A percentile compares a stretch with the other conserved stretches of the same genome.
These are phyloP conservation scores for Candida pseudocylindracea DNA, from an alignment of 1,139 yeast genomes.

Conservation along the genomic window DNA sequence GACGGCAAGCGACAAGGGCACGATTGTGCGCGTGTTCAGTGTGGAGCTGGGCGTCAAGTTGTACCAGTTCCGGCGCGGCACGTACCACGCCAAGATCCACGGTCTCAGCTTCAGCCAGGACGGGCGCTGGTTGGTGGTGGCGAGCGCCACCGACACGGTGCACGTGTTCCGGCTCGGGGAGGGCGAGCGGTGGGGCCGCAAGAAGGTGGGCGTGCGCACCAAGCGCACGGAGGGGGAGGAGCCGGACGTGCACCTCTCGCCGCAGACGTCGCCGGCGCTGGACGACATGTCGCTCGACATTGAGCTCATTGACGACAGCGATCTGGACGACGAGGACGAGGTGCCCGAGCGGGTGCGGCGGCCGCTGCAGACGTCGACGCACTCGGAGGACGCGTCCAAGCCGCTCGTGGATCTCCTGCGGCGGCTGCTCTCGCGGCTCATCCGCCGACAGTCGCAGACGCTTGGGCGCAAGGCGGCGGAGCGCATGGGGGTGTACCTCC, in stretches of 20 bases:
- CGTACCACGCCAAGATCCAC: slow-evolving; percentile 79
- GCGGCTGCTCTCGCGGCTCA: slow-evolving; percentile 39
- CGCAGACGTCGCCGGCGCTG: background rate
- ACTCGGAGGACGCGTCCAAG: slow-evolving; percentile 13
- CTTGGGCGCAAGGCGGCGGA: slow-evolving; percentile 65
- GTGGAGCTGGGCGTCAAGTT: slow-evolving; percentile 66
- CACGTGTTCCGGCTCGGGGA: slow-evolving; percentile 66
- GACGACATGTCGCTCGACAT: slow-evolving; percentile 2
- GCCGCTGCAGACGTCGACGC: slow-evolving; percentile 9
- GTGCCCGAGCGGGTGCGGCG: slow-evolving; percentile 3
- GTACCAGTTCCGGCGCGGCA: slow-evolving; percentile 84
- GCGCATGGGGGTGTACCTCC: slow-evolving; percentile 72
- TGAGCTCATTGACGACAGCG: slow-evolving; percentile 6
- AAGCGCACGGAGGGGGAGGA: slow-evolving; percentile 4
- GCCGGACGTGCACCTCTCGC: slow-evolving; percentile 2
- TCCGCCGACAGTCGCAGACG: slow-evolving; percentile 29
- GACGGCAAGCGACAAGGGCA: slow-evolving; percentile 90
- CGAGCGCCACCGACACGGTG: slow-evolving; percentile 83
- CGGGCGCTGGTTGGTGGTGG: slow-evolving; percentile 55
- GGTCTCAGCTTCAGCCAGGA: slow-evolving; percentile 64
- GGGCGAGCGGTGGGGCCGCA: slow-evolving; percentile 26
- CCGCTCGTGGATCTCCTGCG: slow-evolving; percentile 54
- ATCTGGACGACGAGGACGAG: slow-evolving; percentile 7
- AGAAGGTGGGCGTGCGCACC: slow-evolving; percentile 6
- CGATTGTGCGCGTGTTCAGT: slow-evolving; percentile 74